phyloP scores from a whole-genome alignment of 208 protist genomes.

The Acanthamoeba lenticulata region DNA sequence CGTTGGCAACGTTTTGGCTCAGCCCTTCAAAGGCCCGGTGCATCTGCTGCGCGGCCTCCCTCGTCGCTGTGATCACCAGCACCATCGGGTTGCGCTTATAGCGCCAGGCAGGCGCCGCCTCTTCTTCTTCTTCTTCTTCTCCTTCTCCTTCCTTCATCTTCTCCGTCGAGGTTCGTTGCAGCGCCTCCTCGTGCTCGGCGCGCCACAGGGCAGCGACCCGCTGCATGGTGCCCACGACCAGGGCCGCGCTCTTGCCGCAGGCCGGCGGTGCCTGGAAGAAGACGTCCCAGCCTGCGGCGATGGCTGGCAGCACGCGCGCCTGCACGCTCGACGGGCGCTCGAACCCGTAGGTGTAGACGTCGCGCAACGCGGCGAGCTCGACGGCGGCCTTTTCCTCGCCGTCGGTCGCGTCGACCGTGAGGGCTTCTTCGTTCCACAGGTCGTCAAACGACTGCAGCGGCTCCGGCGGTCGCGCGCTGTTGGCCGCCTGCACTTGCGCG shows the following conservation, averaged over 20 bases:
- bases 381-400: background rate
- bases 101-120: background rate
- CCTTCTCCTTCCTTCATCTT: background rate
- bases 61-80: conserved; percentile 96
- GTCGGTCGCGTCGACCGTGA: background rate
- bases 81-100: conserved; percentile 89
- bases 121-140: background rate
- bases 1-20: conserved; percentile 94
- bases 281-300: conserved; percentile 93
- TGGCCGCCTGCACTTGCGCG: background rate
- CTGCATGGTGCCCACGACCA: conserved; percentile 91
- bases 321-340: conserved; percentile 98
- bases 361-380: conserved; percentile 41
- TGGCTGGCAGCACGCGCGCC: conserved; percentile 95
- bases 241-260: conserved; percentile 98
- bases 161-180: background rate
- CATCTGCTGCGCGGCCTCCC: conserved; percentile 96
- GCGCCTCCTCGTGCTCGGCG: background rate
- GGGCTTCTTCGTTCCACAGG: background rate
- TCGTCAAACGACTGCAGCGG: background rate
- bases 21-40: conserved; percentile 94
- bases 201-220: background rate
- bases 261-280: conserved; percentile 99
- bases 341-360: conserved; percentile 89
- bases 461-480: too few relatives aligned